Conservation (phyloP, 2,329 filamentous ascomycete genomes). For the Juglanconis oblonga region DNA sequence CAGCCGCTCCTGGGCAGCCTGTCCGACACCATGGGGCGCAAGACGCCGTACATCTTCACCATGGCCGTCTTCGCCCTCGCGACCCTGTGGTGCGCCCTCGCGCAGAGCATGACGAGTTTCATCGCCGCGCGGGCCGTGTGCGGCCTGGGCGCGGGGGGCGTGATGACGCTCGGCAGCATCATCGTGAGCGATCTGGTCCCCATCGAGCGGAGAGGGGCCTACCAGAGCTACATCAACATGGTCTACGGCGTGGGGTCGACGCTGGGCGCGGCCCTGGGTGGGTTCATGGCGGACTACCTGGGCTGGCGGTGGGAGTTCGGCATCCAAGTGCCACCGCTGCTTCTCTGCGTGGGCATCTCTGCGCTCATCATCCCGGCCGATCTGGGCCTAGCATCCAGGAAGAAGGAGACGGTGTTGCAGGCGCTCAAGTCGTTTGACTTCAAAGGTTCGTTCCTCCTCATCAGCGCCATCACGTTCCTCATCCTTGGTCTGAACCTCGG, state of each 20-base stretch:
- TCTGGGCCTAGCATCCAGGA: slow-evolving; percentile 46
- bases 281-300: slow-evolving; percentile 64
- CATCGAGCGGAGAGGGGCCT: slow-evolving; percentile 62
- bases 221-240: slow-evolving; percentile 69
- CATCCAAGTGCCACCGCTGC: slow-evolving; percentile 53
- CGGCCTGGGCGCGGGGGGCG: slow-evolving; percentile 70
- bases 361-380: slow-evolving; percentile 47
- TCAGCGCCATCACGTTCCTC: slow-evolving; percentile 51
- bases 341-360: slow-evolving; percentile 45
- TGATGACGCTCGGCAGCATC: slow-evolving; percentile 67
- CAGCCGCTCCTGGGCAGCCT: slow-evolving; percentile 72
- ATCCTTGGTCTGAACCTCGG: slow-evolving; percentile 62
- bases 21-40: slow-evolving; percentile 71
- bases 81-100: slow-evolving; percentile 68
- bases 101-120: slow-evolving; percentile 65
- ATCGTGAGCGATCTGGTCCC: slow-evolving; percentile 72
- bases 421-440: slow-evolving; percentile 57
- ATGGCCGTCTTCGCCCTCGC: slow-evolving; percentile 62
- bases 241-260: slow-evolving; percentile 57
- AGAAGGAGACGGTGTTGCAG: slow-evolving; percentile 41
- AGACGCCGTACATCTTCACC: slow-evolving; percentile 61
- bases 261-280: slow-evolving; percentile 66
- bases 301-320: slow-evolving; percentile 75
- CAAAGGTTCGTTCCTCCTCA: slow-evolving; percentile 51
- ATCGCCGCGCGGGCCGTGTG: slow-evolving; percentile 69